These are phyloP conservation scores for Tolypocladium inflatum DNA, from an alignment of 2,329 filamentous ascomycete species.

Conservation along the genomic window DNA sequence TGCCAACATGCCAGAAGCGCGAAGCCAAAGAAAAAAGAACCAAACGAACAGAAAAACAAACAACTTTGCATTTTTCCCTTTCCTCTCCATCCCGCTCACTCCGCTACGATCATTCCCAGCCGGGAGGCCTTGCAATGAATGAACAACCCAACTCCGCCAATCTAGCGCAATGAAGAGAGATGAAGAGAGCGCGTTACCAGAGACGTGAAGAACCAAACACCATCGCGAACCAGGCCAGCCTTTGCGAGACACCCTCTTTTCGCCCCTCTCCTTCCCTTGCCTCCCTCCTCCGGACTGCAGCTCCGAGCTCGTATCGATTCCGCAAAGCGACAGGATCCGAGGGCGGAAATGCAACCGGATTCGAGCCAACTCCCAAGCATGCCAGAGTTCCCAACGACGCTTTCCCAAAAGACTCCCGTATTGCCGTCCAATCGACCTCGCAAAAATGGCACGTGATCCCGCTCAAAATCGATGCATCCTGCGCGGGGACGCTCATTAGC, in stretches of 20 bases:
- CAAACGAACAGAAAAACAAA: not conserved
- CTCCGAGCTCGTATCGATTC: not conserved
- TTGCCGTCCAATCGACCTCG: not conserved
- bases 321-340: not conserved
- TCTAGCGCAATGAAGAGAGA: conserved; percentile 16
- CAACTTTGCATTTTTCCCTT: not conserved
- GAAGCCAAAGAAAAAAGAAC: not conserved
- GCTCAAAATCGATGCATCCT: not conserved
- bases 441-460: not conserved
- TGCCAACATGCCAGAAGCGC: not conserved
- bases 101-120: conserved; percentile 12
- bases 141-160: conserved; percentile 16
- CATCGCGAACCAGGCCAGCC: conserved; percentile 7
- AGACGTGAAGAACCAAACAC: conserved; percentile 6
- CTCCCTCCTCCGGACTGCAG: not conserved
- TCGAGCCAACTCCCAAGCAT: not conserved
- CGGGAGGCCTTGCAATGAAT: conserved; percentile 8
- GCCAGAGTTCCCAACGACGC: not conserved
- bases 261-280: not conserved
- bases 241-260: not conserved
- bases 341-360: not conserved
- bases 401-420: not conserved
- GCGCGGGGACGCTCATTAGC: conserved; percentile 2
- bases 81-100: conserved; percentile 10
- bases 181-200: conserved; percentile 3